Evolutionary conservation across 129 eudicot genomes (phyloP).

Genomic region (Pulicaria dysenterica): DNA sequence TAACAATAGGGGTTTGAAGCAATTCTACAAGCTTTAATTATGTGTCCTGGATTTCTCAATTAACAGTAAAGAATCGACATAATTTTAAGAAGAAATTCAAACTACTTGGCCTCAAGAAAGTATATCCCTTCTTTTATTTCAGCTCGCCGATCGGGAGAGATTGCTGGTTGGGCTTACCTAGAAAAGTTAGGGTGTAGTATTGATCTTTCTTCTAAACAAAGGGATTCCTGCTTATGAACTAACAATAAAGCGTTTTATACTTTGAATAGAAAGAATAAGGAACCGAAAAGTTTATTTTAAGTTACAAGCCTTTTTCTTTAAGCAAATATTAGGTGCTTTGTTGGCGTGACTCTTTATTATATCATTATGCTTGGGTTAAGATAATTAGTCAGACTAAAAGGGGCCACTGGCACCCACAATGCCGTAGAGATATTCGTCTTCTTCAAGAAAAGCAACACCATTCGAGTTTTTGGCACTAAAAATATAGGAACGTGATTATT

Average conservation of each 20-base stretch:
- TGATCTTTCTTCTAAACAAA: slow-evolving; percentile 30
- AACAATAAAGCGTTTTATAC: not conserved
- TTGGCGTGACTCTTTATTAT: slow-evolving; percentile 6
- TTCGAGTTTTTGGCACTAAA: slow-evolving; percentile 2
- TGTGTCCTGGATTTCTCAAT: not conserved
- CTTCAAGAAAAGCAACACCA: not conserved
- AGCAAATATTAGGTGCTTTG: slow-evolving; percentile 20
- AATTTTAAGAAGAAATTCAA: not conserved
- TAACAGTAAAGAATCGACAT: not conserved
- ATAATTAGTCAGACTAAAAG: no score
- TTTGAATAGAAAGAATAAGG: slow-evolving; percentile 13
- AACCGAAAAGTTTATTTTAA: slow-evolving; percentile 16
- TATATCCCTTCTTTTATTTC: not conserved
- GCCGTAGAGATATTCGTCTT: not conserved
- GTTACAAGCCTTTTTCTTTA: slow-evolving; percentile 26
- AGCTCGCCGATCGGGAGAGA: not conserved
- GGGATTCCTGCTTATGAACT: slow-evolving; percentile 23
- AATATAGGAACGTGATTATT: no score
- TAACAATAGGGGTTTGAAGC: slow-evolving; percentile 14
- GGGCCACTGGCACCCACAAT: not conserved
- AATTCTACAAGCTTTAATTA: not conserved
- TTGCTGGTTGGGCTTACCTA: not conserved
- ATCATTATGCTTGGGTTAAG: not conserved
- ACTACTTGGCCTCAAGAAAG: slow-evolving; percentile 4
- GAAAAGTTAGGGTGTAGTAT: slow-evolving; percentile 21